Conservation (phyloP, 306 rosid genomes). For the Elaeagnus macrophylla region DNA sequence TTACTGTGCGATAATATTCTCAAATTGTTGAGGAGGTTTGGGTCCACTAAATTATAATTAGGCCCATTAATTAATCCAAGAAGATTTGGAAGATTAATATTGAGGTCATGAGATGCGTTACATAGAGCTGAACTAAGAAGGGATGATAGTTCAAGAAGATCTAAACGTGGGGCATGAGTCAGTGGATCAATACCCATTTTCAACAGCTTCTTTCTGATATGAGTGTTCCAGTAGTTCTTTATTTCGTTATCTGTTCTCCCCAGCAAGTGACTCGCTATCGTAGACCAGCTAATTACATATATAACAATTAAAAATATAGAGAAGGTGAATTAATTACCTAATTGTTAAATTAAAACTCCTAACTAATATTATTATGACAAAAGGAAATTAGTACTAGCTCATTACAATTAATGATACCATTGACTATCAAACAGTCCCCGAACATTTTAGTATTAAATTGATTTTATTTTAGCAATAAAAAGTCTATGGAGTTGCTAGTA, state of each 20-base stretch:
- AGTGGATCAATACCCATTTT: slow-evolving; percentile 86
- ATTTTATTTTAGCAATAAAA: neutral
- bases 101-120: slow-evolving; percentile 19
- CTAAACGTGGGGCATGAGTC: slow-evolving; percentile 64
- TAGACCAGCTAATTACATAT: slow-evolving; percentile 55
- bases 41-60: slow-evolving; percentile 8
- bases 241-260: slow-evolving; percentile 88
- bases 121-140: slow-evolving; percentile 31
- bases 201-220: slow-evolving; percentile 58
- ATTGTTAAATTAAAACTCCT: neutral
- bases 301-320: slow-evolving; percentile 3
- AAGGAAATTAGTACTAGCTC: neutral
- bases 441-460: neutral
- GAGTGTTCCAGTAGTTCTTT: slow-evolving; percentile 85
- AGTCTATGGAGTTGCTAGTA: neutral
- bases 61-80: slow-evolving; percentile 16
- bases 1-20: neutral
- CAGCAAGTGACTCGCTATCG: slow-evolving; percentile 68
- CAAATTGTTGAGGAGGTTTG: slow-evolving; percentile 22
- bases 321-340: neutral
- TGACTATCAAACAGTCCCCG: neutral
- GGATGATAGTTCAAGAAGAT: slow-evolving; percentile 43
- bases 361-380: neutral
- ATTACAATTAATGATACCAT: neutral
- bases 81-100: slow-evolving; percentile 18